Percentiles rank a stretch among this genome's conserved stretches.
Conservation (phyloP, 306 rosid genomes). For the Rosa multiflora region DNA sequence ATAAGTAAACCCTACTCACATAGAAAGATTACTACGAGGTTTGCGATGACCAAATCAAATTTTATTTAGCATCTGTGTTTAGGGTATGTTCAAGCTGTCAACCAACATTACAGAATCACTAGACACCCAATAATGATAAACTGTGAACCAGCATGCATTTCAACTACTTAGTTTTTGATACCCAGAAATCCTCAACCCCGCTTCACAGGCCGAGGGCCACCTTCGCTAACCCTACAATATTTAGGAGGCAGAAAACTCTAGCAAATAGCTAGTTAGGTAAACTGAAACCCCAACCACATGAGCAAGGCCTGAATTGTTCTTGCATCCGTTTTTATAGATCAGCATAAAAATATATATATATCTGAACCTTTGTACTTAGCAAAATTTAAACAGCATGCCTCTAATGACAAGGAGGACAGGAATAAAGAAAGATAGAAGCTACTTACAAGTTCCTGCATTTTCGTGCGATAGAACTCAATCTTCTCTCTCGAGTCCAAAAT, state of each 20-base stretch:
- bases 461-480: constrained; percentile 74
- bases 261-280: background rate
- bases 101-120: constrained; percentile 12
- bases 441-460: constrained; percentile 97
- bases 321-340: background rate
- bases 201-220: background rate
- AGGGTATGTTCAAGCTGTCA: background rate
- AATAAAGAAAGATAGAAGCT: constrained; percentile 32
- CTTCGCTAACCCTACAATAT: background rate
- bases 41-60: background rate
- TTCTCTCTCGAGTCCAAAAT: constrained; percentile 89
- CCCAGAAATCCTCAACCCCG: background rate
- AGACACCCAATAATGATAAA: background rate
- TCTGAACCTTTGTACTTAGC: background rate
- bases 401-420: constrained; percentile 15
- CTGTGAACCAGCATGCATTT: background rate
- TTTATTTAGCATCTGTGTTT: background rate
- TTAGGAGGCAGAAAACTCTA: background rate
- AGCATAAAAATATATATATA: background rate
- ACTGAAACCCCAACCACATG: background rate
- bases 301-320: constrained; percentile 3
- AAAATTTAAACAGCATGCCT: background rate
- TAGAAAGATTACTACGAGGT: background rate
- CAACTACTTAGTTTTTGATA: background rate
- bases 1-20: background rate